Evolutionary conservation across 2,329 filamentous ascomycete genomes (phyloP), one percentile per base, ranked within the genome.

Genomic region (Aspergillus spinulosporus): DNA sequence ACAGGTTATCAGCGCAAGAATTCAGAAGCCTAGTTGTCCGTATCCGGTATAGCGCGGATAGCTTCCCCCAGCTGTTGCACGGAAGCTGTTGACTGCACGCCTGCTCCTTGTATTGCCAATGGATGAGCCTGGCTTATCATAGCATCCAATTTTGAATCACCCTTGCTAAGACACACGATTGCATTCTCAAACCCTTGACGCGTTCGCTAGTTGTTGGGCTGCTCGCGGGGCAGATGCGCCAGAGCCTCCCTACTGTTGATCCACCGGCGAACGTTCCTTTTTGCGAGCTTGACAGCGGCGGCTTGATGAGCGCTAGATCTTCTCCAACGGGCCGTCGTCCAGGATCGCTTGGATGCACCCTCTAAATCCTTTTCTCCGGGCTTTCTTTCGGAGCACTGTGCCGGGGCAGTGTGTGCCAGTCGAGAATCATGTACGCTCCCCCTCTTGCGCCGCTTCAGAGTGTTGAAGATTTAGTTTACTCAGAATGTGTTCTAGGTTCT

Each of bases 381-480:
- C 93, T 83, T 97, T 99, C 86, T 97, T 97, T 84, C 92, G 91
- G 81, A 97, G 92, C 84, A 87, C 90, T 75, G 84, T 97, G 72
- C 88, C 89, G 66, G 82, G 88, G 69, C 93, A 97, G 86, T 97
- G 94, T 82, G 85, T 88, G 62, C 92, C 94, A 54, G 84, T 92
- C 63, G 89, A 94, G 75, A 90, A 96, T 74, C 90, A 97, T 81
- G 85, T 87, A 79, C 66, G 68, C 63, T 28, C 45, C 43, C 52
- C 43, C 36, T 21, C 51, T 32, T 26, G 36, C 34, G 40, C 44
- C 39, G 39, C 21, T 34, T 31, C 40, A 9, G 49, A 36, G 15
- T 9, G 48, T 52, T n/a, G 59, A 54, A 55, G 48, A 56, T 31
- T 46, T 59, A 40, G 57, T 53, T 48, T 54, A 54, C 48, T 31